A percentile compares a stretch with the other conserved stretches of the same genome.
These are phyloP conservation scores for Inonotus hispidus DNA, from an alignment of 1,284 basidiomycete species.

Conservation along the genomic window DNA sequence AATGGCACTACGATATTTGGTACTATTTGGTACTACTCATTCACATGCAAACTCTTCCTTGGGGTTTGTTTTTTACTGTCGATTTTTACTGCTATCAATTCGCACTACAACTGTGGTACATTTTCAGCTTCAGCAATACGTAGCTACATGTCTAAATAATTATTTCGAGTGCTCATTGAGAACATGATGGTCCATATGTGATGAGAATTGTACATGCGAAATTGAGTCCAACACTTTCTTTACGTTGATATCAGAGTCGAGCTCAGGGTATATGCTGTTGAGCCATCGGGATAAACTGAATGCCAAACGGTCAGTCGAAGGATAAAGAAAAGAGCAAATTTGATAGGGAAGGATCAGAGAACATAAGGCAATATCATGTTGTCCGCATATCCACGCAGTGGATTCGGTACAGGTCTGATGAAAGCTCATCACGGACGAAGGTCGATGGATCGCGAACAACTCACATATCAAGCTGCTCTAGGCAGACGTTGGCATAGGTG, in stretches of 20 bases:
- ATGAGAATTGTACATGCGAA: not conserved
- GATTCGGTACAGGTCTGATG: conserved; percentile 45
- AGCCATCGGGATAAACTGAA: not conserved
- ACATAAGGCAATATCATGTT: conserved; percentile 34
- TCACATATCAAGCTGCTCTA: conserved; percentile 10
- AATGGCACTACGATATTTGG: too few relatives aligned
- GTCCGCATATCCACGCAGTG: conserved; percentile 29
- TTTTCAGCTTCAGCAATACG: not conserved
- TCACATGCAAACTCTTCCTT: too few relatives aligned
- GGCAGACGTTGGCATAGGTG: conserved; percentile 32
- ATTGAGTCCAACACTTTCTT: not conserved
- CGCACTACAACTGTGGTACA: not conserved
- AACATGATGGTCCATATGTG: not conserved
- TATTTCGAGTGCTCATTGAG: not conserved
- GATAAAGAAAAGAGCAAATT: not conserved
- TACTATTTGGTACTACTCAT: too few relatives aligned
- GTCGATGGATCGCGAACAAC: not conserved
- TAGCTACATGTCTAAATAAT: not conserved
- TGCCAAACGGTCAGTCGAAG: not conserved
- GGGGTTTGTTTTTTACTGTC: not conserved
- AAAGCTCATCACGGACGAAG: conserved; percentile 30
- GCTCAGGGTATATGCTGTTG: not conserved
- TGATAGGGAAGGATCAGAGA: conserved; percentile 25
- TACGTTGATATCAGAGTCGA: not conserved
- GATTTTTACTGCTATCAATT: not conserved